Evolutionary conservation across 768 basidiomycete species (phyloP).

Genomic region (Rubroboletus satanas): DNA sequence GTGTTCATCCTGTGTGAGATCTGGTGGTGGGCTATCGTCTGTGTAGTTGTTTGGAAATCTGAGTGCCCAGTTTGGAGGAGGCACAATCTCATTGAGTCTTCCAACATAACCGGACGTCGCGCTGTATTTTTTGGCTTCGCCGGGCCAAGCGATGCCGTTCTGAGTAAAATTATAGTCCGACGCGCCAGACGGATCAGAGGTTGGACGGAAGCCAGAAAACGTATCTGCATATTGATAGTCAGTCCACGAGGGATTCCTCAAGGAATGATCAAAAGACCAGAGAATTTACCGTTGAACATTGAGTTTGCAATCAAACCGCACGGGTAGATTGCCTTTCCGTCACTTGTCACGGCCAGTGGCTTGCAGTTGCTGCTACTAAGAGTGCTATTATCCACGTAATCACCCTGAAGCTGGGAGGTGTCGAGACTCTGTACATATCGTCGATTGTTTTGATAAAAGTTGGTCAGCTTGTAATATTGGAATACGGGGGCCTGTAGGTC

Average conservation of each 20-base stretch:
- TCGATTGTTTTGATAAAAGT: constrained; percentile 98
- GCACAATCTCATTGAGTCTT: constrained; percentile 63
- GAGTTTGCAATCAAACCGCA: constrained; percentile 98
- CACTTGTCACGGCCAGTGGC: constrained; percentile 59
- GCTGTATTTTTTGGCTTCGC: constrained; percentile 88
- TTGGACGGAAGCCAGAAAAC: constrained; percentile 56
- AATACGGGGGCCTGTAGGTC: constrained; percentile 73
- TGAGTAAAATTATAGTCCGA: constrained; percentile 69
- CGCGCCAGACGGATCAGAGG: constrained; percentile 37
- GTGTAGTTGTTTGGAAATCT: constrained; percentile 77
- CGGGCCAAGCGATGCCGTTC: constrained; percentile 91
- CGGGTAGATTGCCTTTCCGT: constrained; percentile 73
- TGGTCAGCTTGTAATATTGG: constrained; percentile 94
- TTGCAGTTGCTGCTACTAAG: constrained; percentile 82
- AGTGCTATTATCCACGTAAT: constrained; percentile 42
- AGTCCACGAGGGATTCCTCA: neutral
- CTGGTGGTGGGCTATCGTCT: constrained; percentile 56
- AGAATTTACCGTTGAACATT: constrained; percentile 78
- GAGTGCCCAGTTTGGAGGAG: constrained; percentile 88
- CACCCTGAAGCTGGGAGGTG: constrained; percentile 80
- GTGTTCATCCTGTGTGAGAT: constrained; percentile 76
- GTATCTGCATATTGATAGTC: constrained; percentile 57
- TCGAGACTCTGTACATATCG: constrained; percentile 93
- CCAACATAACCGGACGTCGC: constrained; percentile 48
- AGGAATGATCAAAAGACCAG: neutral